Evolutionary conservation across 1,139 yeast genomes (phyloP), one percentile per base, ranked within the genome.

Genomic region (Saccharomyces hybrid): DNA sequence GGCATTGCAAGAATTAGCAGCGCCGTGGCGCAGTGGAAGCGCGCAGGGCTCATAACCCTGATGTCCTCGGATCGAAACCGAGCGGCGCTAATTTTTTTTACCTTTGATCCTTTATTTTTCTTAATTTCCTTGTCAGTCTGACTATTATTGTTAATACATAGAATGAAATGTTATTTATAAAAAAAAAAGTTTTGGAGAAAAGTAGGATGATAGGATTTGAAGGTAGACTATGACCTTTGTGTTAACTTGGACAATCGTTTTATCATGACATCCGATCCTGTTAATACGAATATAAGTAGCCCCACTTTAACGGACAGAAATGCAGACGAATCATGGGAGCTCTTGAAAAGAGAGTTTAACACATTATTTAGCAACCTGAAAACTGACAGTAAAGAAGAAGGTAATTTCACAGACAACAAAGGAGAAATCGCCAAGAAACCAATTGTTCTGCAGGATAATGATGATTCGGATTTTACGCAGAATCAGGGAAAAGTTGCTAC

Each of bases 41-140:
- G 96, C 95, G 95, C 95, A 86, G 95, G 95, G 95, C 95, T 86
- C 95, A 88, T 89, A 89, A 89, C 97, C 96, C 96, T 88, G 96
- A 88, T 86, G 96, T 88, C 96, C 95, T 84, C 79, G 95, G 96
- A 89, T 89, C 97, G 96, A 89, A 88, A 89, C 97, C 91, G 79
- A 84, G 95, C 93, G 87, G 87, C 95, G 96, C 96, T 88, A 88
- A 57, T 64, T 59, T 64, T 59, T 48, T 55, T 48, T 38, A 8
- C 8, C 3, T 38, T 5, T 16, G 13, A 2, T 5, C 44, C 3
- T 38, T 9, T 38, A 14, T 16, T 9, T 13, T 38, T 38, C 16
- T 38, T 13, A 9, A 2, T 16, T 38, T 38, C 16, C 25, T 8
- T 8, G 6, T 38, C 23, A 38, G 11, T 16, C 13, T 38, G 1